Percentiles rank a stretch among this genome's conserved stretches.
Conservation (phyloP, 768 basidiomycete species). For the Phaffia tasmanica region DNA sequence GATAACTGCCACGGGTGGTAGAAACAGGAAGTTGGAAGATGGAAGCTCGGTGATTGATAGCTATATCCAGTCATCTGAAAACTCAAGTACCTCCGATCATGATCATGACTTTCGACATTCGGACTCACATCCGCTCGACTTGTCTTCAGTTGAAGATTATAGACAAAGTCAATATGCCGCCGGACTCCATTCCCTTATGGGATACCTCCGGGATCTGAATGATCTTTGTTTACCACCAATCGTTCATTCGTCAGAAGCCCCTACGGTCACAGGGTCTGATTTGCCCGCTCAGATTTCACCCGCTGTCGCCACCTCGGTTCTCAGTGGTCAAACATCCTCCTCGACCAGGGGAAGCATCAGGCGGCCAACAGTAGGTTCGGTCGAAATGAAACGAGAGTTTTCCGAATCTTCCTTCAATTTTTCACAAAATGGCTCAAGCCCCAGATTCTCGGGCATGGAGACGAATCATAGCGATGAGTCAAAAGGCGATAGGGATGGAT, state of each 20-base stretch:
- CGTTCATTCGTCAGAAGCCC: not conserved
- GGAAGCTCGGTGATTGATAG: constrained; percentile 18
- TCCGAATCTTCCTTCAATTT: constrained; percentile 12
- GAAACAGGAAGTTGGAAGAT: not conserved
- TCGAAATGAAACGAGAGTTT: constrained; percentile 16
- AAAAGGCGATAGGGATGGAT: not conserved
- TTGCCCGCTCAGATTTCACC: not conserved
- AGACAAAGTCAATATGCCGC: constrained; percentile 27
- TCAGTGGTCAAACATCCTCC: not conserved
- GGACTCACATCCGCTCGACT: not conserved
- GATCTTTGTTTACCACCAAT: constrained; percentile 59
- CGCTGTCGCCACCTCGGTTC: not conserved
- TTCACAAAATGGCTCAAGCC: not conserved
- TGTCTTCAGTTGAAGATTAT: not conserved
- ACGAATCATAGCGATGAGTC: not conserved
- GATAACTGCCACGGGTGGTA: not conserved
- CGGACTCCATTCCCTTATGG: constrained; percentile 83
- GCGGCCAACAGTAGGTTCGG: not conserved
- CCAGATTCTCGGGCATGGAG: not conserved
- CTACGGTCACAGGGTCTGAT: not conserved
- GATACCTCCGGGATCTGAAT: constrained; percentile 89
- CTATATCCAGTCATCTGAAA: constrained; percentile 9
- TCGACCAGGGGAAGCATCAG: not conserved
- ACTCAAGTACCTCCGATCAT: constrained; percentile 7
- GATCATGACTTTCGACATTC: not conserved